Evolutionary conservation across 1,284 basidiomycete species (phyloP), one percentile per base, ranked within the genome.

Genomic region (Gomphus sp.): DNA sequence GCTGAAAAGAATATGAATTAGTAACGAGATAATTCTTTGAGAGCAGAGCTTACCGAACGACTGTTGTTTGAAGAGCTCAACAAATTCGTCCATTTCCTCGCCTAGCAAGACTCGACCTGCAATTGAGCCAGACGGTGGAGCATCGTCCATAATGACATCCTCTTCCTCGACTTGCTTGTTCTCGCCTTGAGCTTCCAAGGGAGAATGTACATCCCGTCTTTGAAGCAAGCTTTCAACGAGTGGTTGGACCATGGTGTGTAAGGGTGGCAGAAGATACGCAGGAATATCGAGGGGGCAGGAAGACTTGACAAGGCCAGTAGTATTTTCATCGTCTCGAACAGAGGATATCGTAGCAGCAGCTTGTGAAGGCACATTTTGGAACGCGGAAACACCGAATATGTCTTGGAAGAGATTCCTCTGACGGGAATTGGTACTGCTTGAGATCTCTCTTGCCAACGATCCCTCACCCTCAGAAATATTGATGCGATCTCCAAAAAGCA

Each of bases 341-440:
- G 43, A 28, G n/a, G 28, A 37, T 22, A 48, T 18, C 12, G 41
- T 34, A 33, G 44, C 44, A 63, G 33, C 65, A 54, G 16, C 63
- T 56, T 67, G 58, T 8, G 61, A 62, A 41, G 64, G 62, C 34
- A 68, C 60, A 52, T 74, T 72, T 14, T 72, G 63, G 62, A 89
- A 78, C 11, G 82, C 82, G 44, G 85, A 80, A 59, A 78, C 75
- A 52, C 91, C 91, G 66, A 93, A 93, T 61, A 93, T 87, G 66
- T 93, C 91, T 66, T 91, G 85, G 71, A 93, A 91, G 6, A 94
- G 71, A 14, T 88, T 87, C 62, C 78, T 76, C 61, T 73, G 81
- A 51, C 71, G 68, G 12, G 69, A 62, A 10, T 61, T 59, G 34
- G 71, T 64, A 11, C 68, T 64, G 10, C 69, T 66, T 22, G 68